Evolutionary conservation across 73 alveolate species (phyloP).

Genomic region (Effrenium voratum): DNA sequence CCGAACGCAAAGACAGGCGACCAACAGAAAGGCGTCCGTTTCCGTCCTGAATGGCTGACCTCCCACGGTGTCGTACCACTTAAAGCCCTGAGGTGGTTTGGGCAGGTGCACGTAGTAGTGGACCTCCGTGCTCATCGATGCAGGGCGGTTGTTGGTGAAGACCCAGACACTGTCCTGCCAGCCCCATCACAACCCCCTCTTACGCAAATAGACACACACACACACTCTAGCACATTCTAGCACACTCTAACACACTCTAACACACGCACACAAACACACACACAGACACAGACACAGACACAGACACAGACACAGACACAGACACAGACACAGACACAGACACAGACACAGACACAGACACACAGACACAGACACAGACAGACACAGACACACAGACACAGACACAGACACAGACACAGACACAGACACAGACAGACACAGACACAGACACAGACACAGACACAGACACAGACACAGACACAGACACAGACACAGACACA

Average conservation of each 20-base stretch:
- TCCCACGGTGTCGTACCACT: neutral
- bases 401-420: neutral
- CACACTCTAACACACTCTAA: too few species aligned
- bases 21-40: too few species aligned
- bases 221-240: neutral
- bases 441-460: neutral
- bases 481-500: neutral
- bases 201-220: too few species aligned
- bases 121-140: neutral
- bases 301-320: neutral
- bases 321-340: neutral
- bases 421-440: neutral
- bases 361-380: neutral
- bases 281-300: neutral
- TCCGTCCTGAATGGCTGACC: neutral
- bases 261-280: too few species aligned
- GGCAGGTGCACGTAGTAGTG: neutral
- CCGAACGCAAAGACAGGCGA: too few species aligned
- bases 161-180: constrained; percentile 7
- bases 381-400: neutral
- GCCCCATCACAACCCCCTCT: too few species aligned
- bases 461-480: neutral
- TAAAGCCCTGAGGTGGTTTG: neutral
- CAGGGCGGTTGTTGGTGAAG: constrained; percentile 38
- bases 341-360: neutral